Evolutionary conservation across 352 stramenopile species (phyloP).

Genomic region (Phytopythium sindhum): DNA sequence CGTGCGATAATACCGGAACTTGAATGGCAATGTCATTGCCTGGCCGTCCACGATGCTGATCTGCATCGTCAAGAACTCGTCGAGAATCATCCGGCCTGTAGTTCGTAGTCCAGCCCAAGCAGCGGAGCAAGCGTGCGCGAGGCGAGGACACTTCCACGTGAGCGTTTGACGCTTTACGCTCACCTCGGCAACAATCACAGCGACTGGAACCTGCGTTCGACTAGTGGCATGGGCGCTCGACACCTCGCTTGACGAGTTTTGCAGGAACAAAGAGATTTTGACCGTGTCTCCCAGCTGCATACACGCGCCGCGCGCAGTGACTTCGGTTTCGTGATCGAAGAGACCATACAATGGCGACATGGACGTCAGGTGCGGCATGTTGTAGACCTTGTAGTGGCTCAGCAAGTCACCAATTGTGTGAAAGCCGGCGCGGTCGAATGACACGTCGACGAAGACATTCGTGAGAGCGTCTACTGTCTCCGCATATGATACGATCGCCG

Average conservation of each 20-base stretch:
- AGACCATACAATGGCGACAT: slow-evolving; percentile 44
- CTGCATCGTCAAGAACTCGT: slow-evolving; percentile 38
- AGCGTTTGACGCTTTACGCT: slow-evolving; percentile 45
- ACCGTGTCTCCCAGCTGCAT: slow-evolving; percentile 35
- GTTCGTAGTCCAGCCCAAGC: slow-evolving; percentile 6
- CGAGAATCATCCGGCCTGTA: slow-evolving; percentile 38
- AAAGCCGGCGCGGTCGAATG: slow-evolving; percentile 52
- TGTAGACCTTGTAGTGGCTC: slow-evolving; percentile 52
- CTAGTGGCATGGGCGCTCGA: slow-evolving; percentile 6
- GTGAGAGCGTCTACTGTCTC: slow-evolving; percentile 27
- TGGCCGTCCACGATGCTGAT: slow-evolving; percentile 60
- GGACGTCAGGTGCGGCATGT: slow-evolving; percentile 48
- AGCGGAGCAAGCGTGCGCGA: slow-evolving; percentile 18
- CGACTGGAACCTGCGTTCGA: slow-evolving; percentile 12
- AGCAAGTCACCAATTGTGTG: slow-evolving; percentile 44
- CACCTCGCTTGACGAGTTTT: slow-evolving; percentile 11
- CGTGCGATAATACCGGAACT: slow-evolving; percentile 55
- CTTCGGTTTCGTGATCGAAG: slow-evolving; percentile 39
- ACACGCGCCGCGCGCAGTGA: slow-evolving; percentile 39
- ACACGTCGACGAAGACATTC: slow-evolving; percentile 39
- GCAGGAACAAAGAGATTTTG: slow-evolving; percentile 40
- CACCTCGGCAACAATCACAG: slow-evolving; percentile 28
- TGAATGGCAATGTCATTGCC: slow-evolving; percentile 39
- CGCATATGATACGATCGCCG: slow-evolving; percentile 30
- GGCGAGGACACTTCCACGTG: slow-evolving; percentile 45